phyloP scores from a whole-genome alignment of 495 filamentous ascomycete genomes.

The Emericellopsis terricola region DNA sequence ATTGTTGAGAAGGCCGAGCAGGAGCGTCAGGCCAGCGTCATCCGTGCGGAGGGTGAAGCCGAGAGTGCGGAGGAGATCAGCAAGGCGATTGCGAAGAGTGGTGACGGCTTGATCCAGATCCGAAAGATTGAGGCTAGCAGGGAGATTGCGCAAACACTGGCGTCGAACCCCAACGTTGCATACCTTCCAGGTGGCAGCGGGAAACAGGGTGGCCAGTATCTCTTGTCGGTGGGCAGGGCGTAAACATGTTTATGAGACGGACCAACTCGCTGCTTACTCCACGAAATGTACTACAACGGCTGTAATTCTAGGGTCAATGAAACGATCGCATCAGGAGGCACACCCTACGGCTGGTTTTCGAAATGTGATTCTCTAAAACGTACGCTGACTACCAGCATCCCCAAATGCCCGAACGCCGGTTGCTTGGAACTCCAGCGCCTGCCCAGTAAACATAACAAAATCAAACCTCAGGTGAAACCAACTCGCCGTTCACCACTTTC shows the following conservation, averaged over 20 bases:
- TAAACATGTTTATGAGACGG: constrained; percentile 7
- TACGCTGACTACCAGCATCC: too few relatives aligned
- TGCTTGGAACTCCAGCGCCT: too few relatives aligned
- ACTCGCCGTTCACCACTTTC: constrained; percentile 28
- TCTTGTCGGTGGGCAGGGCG: constrained; percentile 29
- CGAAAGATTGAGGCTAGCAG: constrained; percentile 90
- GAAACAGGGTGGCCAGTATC: constrained; percentile 37
- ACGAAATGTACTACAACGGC: too few relatives aligned
- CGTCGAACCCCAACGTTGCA: constrained; percentile 85
- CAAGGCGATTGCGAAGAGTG: constrained; percentile 79
- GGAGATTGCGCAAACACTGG: constrained; percentile 85
- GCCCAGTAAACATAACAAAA: too few relatives aligned
- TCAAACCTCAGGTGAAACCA: constrained; percentile 40
- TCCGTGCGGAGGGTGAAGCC: constrained; percentile 91
- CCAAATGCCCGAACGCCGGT: too few relatives aligned
- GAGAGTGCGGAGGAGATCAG: constrained; percentile 90
- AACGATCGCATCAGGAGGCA: too few relatives aligned
- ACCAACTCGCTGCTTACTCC: too few relatives aligned
- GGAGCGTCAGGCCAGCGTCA: constrained; percentile 96
- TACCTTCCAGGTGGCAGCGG: constrained; percentile 69
- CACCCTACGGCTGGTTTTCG: too few relatives aligned
- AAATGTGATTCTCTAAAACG: too few relatives aligned
- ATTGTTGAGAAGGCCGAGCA: constrained; percentile 99
- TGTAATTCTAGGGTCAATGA: too few relatives aligned
- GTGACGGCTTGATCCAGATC: constrained; percentile 87